Evolutionary conservation across 768 basidiomycete species (phyloP).

Genomic region (Lentinula raphanica): DNA sequence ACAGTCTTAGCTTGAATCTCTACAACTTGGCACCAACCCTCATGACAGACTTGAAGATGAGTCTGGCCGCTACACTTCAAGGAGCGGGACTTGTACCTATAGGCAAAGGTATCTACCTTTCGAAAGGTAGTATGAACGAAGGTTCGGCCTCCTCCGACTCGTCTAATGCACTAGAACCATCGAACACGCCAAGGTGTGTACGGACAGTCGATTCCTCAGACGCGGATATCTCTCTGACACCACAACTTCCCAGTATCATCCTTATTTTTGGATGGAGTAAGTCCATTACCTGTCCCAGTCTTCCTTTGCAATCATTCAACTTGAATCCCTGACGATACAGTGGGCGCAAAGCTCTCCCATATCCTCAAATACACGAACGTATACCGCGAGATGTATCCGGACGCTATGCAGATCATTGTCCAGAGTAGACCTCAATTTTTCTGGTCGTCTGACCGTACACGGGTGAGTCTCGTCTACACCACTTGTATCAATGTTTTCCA

Average conservation of each 20-base stretch:
- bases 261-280: slow-evolving; percentile 44
- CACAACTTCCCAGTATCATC: slow-evolving; percentile 26
- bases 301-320: background rate
- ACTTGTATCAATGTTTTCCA: background rate
- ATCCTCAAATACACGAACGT: slow-evolving; percentile 39
- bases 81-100: too few relatives aligned
- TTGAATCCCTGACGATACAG: slow-evolving; percentile 18
- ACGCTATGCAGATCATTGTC: slow-evolving; percentile 36
- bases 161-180: too few relatives aligned
- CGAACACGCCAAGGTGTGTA: background rate
- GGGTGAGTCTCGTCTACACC: slow-evolving; percentile 21
- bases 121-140: too few relatives aligned
- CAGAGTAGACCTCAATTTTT: slow-evolving; percentile 32
- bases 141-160: too few relatives aligned
- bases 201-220: too few relatives aligned
- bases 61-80: too few relatives aligned
- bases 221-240: background rate
- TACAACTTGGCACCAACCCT: too few relatives aligned
- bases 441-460: slow-evolving; percentile 23
- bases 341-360: slow-evolving; percentile 42
- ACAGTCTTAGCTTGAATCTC: too few relatives aligned
- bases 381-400: slow-evolving; percentile 38
- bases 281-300: slow-evolving; percentile 15
- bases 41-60: too few relatives aligned
- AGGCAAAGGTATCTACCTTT: too few relatives aligned